Evolutionary conservation across 2,329 filamentous ascomycete species (phyloP).

Genomic region (Aspergillus sp.): DNA sequence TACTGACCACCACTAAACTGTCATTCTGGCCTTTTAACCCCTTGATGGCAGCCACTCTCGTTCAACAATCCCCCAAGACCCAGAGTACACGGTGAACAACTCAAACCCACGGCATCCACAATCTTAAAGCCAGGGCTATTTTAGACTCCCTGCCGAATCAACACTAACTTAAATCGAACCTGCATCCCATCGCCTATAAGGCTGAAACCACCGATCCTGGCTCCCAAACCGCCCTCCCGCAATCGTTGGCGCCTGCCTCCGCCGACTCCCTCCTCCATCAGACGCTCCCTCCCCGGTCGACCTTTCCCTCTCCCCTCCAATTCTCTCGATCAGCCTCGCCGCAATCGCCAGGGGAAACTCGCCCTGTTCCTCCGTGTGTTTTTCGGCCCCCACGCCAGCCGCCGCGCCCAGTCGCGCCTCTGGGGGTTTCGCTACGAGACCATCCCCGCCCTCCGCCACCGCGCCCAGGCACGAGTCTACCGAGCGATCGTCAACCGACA

Average conservation of each 20-base stretch:
- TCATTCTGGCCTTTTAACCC: neutral
- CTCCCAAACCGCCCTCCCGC: slow-evolving; percentile 21
- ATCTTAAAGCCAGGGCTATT: neutral
- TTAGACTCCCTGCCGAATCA: neutral
- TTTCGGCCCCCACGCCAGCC: slow-evolving; percentile 66
- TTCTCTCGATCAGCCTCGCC: slow-evolving; percentile 14
- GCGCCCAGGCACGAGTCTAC: slow-evolving; percentile 75
- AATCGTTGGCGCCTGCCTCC: slow-evolving; percentile 20
- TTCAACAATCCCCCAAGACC: neutral
- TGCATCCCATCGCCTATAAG: neutral
- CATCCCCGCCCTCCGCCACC: slow-evolving; percentile 68
- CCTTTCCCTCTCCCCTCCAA: slow-evolving; percentile 15
- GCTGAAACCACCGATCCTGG: slow-evolving; percentile 20
- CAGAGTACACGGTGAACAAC: neutral
- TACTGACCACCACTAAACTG: neutral
- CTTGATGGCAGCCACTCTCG: neutral
- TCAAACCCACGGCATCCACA: neutral
- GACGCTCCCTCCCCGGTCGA: slow-evolving; percentile 15
- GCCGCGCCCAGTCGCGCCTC: slow-evolving; percentile 65
- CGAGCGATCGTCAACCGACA: slow-evolving; percentile 68
- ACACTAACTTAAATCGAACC: neutral
- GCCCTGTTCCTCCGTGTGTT: slow-evolving; percentile 56
- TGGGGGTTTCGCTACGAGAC: slow-evolving; percentile 72
- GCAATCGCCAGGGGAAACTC: slow-evolving; percentile 20
- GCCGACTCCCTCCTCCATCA: slow-evolving; percentile 14